These are phyloP conservation scores for Ceratocystis diversiconidia DNA, from an alignment of 2,329 filamentous ascomycete species.

Conservation along the genomic window DNA sequence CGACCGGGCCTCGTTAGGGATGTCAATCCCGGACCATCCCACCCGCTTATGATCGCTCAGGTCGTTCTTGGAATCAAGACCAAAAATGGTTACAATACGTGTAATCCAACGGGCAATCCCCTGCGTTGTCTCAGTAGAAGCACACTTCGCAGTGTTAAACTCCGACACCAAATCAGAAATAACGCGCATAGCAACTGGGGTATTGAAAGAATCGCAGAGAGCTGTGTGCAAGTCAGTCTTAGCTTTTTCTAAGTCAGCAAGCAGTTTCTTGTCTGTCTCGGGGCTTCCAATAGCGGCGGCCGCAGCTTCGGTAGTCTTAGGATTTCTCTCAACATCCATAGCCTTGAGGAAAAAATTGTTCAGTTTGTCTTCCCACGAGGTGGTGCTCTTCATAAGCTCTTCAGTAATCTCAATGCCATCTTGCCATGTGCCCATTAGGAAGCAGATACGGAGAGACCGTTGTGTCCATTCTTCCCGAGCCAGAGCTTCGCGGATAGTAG, in stretches of 20 bases:
- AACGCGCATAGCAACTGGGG: constrained; percentile 61
- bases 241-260: constrained; percentile 36
- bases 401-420: constrained; percentile 83
- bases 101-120: constrained; percentile 64
- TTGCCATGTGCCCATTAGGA: constrained; percentile 78
- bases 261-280: constrained; percentile 24
- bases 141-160: constrained; percentile 17
- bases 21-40: constrained; percentile 30
- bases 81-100: constrained; percentile 69
- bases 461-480: constrained; percentile 53
- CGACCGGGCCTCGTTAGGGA: constrained; percentile 33
- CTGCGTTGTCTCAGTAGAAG: constrained; percentile 9
- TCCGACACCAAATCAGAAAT: constrained; percentile 65
- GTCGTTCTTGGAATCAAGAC: constrained; percentile 44
- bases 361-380: constrained; percentile 19
- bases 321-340: constrained; percentile 16
- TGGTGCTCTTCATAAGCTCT: constrained; percentile 43
- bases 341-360: constrained; percentile 19
- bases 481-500: constrained; percentile 76
- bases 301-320: constrained; percentile 10
- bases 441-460: constrained; percentile 68
- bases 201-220: constrained; percentile 78
- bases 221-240: constrained; percentile 42
- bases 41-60: constrained; percentile 22
- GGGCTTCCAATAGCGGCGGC: constrained; percentile 11